phyloP scores from a whole-genome alignment of 202 grass and related monocot genomes.

The Musa balbisiana region DNA sequence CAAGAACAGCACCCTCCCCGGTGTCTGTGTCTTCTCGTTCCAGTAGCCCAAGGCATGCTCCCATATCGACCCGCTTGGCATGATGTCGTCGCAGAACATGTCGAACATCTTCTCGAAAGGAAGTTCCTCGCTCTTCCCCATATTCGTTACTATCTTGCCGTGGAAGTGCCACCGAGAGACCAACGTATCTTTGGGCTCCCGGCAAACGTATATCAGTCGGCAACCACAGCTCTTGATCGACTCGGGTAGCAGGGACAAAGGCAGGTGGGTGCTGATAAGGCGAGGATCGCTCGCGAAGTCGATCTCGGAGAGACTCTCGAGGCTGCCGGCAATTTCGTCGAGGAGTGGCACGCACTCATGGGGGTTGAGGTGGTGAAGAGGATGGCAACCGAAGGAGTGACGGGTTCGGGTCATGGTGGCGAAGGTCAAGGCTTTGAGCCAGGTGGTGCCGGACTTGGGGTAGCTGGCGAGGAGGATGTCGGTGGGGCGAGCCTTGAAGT shows the following conservation, averaged over 20 bases:
- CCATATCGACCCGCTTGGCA: constrained; percentile 34
- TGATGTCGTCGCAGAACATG: constrained; percentile 34
- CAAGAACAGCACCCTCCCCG: constrained; percentile 32
- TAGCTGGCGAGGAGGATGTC: not conserved
- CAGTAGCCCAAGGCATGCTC: constrained; percentile 45
- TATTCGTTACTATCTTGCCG: not conserved
- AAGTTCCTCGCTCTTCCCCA: not conserved
- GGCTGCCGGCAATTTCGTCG: not conserved
- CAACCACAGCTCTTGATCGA: constrained; percentile 1
- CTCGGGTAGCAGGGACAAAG: not conserved
- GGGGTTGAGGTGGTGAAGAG: not conserved
- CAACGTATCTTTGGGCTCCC: constrained; percentile 34
- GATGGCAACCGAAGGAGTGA: not conserved
- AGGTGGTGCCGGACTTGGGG: constrained; percentile 14
- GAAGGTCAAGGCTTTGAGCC: not conserved
- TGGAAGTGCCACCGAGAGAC: constrained; percentile 19
- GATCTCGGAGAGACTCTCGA: not conserved
- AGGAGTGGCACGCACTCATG: not conserved
- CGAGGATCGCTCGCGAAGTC: not conserved
- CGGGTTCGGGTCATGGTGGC: not conserved
- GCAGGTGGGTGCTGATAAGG: not conserved
- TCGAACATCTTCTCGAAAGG: constrained; percentile 26
- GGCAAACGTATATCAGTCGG: constrained; percentile 30
- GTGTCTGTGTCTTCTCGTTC: constrained; percentile 16
- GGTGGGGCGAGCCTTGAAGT: not conserved